Evolutionary conservation across 1,139 yeast genomes (phyloP).

Genomic region (Saccharomyces hybrid): DNA sequence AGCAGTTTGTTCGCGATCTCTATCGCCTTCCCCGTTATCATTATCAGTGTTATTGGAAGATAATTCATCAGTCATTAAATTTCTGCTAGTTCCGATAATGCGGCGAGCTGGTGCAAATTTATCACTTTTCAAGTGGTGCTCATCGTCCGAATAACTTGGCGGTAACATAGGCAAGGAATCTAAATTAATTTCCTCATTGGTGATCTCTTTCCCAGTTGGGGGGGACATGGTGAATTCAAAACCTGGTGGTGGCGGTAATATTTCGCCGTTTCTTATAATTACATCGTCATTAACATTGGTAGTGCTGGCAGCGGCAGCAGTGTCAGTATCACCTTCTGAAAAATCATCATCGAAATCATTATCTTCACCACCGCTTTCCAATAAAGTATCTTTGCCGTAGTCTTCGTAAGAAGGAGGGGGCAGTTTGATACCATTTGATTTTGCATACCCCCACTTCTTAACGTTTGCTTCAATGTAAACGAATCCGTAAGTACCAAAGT

Average conservation of each 20-base stretch:
- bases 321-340: constrained; percentile 28
- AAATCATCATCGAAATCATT: constrained; percentile 30
- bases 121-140: constrained; percentile 2
- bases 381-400: constrained; percentile 36
- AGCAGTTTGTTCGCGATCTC: constrained; percentile 5
- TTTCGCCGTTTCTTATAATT: constrained; percentile 19
- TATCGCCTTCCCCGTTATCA: constrained; percentile 17
- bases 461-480: constrained; percentile 91
- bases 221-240: constrained; percentile 31
- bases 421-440: constrained; percentile 57
- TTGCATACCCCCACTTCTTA: constrained; percentile 85
- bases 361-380: constrained; percentile 35
- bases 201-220: constrained; percentile 5
- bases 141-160: constrained; percentile 32
- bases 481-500: constrained; percentile 85
- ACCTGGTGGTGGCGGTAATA: constrained; percentile 33
- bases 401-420: constrained; percentile 68
- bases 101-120: background rate
- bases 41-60: constrained; percentile 9
- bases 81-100: constrained; percentile 3
- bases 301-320: constrained; percentile 26
- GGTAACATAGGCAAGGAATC: constrained; percentile 33
- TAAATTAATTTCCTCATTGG: constrained; percentile 30
- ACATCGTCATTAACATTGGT: constrained; percentile 15
- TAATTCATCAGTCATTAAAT: constrained; percentile 4